These are phyloP conservation scores for Paspalum notatum DNA, from an alignment of 176 grass and related monocot species.

Conservation along the genomic window DNA sequence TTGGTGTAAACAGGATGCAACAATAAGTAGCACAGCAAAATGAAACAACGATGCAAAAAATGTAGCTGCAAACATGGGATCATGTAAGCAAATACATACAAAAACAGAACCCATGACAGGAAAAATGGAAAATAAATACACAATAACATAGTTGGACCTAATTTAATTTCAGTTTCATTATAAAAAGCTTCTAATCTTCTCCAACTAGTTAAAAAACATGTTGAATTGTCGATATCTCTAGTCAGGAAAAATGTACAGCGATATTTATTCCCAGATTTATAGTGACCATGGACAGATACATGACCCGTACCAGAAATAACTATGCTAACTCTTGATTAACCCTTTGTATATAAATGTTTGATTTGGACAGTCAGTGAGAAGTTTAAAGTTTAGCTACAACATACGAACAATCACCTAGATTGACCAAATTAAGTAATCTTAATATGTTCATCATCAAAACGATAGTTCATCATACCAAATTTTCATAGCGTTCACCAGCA, in stretches of 20 bases:
- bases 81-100: background rate
- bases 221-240: background rate
- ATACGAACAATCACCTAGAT: background rate
- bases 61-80: background rate
- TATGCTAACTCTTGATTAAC: conserved; percentile 20
- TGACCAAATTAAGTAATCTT: background rate
- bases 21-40: background rate
- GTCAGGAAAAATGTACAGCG: background rate
- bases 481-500: background rate
- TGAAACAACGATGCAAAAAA: conserved; percentile 3
- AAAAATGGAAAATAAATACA: conserved; percentile 13
- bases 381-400: background rate
- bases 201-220: conserved; percentile 14
- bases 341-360: background rate
- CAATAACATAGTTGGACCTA: background rate
- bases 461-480: background rate
- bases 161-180: conserved; percentile 15
- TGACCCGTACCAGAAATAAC: background rate
- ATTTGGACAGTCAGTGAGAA: background rate
- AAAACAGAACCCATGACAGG: background rate
- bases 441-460: background rate
- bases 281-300: background rate
- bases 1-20: conserved; percentile 4
- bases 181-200: background rate
- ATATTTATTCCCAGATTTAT: background rate